Evolutionary conservation across 495 filamentous ascomycete species (phyloP), one percentile per base, ranked within the genome.

Genomic region (Sphaerosporella brunnea): DNA sequence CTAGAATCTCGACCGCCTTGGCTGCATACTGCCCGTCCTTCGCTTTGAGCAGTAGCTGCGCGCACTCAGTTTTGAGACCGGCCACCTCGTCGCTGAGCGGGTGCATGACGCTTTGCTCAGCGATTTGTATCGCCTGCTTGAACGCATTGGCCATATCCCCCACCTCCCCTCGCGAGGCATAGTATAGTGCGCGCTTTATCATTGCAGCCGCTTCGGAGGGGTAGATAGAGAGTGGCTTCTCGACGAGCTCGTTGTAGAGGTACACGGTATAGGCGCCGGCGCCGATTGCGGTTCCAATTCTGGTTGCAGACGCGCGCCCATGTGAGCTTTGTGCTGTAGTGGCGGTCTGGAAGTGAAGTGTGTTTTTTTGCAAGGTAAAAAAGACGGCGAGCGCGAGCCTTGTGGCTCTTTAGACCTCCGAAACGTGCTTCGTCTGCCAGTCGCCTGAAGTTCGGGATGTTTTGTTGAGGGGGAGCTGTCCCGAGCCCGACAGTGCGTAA

Each of bases 11-110:
- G 36, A 80, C 73, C 0, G 84, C 76, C 48, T 75, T 74, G 36
- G 71, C 66, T 23, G 21, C 26, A 25, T 23, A 48, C 35, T 37
- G 32, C n/a, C 45, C 45, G 18, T 48, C 20, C 47, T 72, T 73
- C 48, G 77, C 64, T 61, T 80, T 78, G 66, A 94, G 83, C 52
- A 92, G 66, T 67, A 92, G 74, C 11, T 67, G 69, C 2, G 83
- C 78, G 3, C 93, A 62, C 63, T 84, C 77, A 24, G 94, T 73
- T 65, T 83, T 90, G 16, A 99, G 73, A 0, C 90, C 90, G 39
- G 94, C 66, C 11, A 95, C 74, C 56, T 94, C 90, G 49, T 93
- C 81, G 2, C 79, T 82, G 54, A 84, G 90, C 2, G 81, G 81
- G 61, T 95, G 82, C 66, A 99, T 76, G 0, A 74, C 73, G 35